Evolutionary conservation across 2,329 filamentous ascomycete genomes (phyloP).

Genomic region (Nothopassalora personata): DNA sequence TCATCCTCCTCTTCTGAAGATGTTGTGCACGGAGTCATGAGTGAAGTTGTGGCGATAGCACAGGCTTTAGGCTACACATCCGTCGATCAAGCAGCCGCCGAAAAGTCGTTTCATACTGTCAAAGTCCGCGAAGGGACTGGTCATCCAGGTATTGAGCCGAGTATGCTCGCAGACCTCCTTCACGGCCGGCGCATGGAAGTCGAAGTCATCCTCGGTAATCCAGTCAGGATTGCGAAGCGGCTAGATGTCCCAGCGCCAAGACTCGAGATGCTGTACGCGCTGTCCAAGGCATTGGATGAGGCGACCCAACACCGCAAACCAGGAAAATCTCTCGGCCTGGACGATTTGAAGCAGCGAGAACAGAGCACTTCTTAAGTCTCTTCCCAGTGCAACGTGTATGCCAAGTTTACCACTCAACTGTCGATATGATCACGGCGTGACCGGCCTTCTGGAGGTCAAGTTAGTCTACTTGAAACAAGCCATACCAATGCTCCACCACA

Average conservation of each 20-base stretch:
- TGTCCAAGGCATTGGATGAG: slow-evolving; percentile 41
- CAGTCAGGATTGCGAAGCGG: slow-evolving; percentile 38
- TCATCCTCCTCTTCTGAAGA: slow-evolving; percentile 36
- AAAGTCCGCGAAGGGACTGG: slow-evolving; percentile 30
- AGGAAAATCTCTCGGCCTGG: slow-evolving; percentile 19
- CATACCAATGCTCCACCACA: neutral
- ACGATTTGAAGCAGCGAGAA: slow-evolving; percentile 10
- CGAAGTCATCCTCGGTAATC: slow-evolving; percentile 48
- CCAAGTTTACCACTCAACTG: neutral
- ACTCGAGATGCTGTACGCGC: slow-evolving; percentile 42
- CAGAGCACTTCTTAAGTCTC: neutral
- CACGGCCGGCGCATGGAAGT: slow-evolving; percentile 42
- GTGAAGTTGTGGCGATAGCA: slow-evolving; percentile 42
- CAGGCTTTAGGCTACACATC: slow-evolving; percentile 36
- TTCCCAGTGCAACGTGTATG: no score
- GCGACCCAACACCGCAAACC: slow-evolving; percentile 25
- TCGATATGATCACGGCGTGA: neutral
- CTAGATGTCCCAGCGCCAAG: slow-evolving; percentile 39
- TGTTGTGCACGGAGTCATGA: slow-evolving; percentile 40
- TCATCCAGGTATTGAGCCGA: slow-evolving; percentile 42
- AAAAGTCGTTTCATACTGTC: slow-evolving; percentile 36
- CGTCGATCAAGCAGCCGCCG: slow-evolving; percentile 35
- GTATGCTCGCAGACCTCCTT: slow-evolving; percentile 47
- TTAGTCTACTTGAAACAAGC: neutral
- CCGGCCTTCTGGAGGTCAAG: neutral